Base-by-base conservation (phyloP, 2,329 filamentous ascomycete genomes). In the Fusarium chuoi region DNA sequence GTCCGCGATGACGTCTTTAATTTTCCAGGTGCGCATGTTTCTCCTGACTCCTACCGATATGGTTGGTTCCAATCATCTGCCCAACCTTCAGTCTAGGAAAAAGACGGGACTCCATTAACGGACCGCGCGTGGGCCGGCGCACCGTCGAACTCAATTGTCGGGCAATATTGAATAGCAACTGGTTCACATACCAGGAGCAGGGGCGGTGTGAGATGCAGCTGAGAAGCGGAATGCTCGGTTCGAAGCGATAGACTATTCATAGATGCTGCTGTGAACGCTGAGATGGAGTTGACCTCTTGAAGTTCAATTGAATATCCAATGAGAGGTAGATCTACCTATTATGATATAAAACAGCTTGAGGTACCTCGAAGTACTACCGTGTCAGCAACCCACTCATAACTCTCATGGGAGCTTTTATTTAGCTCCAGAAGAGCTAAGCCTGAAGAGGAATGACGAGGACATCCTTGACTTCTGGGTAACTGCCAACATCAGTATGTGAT, bases 71-170 rank as follows among this genome's bases (percentile, higher is more conserved):
- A 68, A 75, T 72, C 65, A 59, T 58, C 63, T 77, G 54, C 48
- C 66, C 75, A 70, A 55, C 70, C 68, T 54, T 62, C 54, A 62
- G 71, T 67, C 75, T 78, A 78, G 77, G 73, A 69, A 78, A 78
- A 78, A 77, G 74, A 78, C 75, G 77, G 77, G 73, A 76, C 66
- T 78, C 71, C 73, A 71, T 75, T 55, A 68, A 66, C 77, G 77
- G 77, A 77, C 77, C 77, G 77, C 77, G 70, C 70, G 70, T 75
- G 70, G 74, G 71, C 77, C 68, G 70, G 68, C 68, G 62, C 73
- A 75, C 77, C 77, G 75, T 76, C 68, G 64, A 78, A 78, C 75
- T 77, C 77, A 78, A 77, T 77, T 62, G 52, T 65, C 64, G 62
- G 62, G 68, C 56, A 67, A 70, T 69, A 55, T 63, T 66, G 26